Conservation (phyloP, 495 filamentous ascomycete species). For the Penicillium roqueforti region DNA sequence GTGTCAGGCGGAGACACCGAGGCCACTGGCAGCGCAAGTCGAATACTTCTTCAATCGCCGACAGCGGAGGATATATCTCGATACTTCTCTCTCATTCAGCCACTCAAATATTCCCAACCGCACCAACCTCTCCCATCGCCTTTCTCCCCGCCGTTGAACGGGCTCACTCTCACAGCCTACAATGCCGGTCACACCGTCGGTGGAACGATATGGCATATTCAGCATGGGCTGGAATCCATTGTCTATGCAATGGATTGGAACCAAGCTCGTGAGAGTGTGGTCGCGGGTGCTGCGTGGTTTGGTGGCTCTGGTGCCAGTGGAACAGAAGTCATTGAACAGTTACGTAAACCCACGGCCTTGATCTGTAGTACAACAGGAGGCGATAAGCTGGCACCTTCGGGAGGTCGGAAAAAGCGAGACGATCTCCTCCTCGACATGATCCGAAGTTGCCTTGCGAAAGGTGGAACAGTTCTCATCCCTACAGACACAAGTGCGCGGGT, state of each 20-base stretch:
- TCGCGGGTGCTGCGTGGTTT: conserved; percentile 90
- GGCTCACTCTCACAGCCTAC: conserved; percentile 95
- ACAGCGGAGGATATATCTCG: conserved; percentile 81
- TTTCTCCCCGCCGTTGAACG: conserved; percentile 81
- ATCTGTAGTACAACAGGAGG: conserved; percentile 85
- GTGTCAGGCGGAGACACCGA: conserved; percentile 22
- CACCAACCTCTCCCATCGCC: conserved; percentile 82
- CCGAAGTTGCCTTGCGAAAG: conserved; percentile 66
- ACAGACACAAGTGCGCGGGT: conserved; percentile 92
- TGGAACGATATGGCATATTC: conserved; percentile 98
- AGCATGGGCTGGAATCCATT: conserved; percentile 93
- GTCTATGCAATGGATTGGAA: conserved; percentile 99
- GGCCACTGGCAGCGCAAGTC: conserved; percentile 28
- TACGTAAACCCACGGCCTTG: conserved; percentile 88
- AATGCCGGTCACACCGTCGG: conserved; percentile 94
- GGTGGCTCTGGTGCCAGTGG: conserved; percentile 76
- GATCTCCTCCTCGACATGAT: conserved; percentile 80
- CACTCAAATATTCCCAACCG: conserved; percentile 94
- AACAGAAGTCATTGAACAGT: conserved; percentile 84
- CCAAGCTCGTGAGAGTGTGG: conserved; percentile 86
- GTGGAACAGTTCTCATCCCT: conserved; percentile 92
- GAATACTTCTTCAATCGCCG: conserved; percentile 75
- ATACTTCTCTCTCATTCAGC: conserved; percentile 90
- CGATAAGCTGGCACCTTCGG: conserved; percentile 62
- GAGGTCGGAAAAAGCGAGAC: conserved; percentile 74